Conservation (phyloP, 2,329 filamentous ascomycete genomes). For the Lanzia echinophila region DNA sequence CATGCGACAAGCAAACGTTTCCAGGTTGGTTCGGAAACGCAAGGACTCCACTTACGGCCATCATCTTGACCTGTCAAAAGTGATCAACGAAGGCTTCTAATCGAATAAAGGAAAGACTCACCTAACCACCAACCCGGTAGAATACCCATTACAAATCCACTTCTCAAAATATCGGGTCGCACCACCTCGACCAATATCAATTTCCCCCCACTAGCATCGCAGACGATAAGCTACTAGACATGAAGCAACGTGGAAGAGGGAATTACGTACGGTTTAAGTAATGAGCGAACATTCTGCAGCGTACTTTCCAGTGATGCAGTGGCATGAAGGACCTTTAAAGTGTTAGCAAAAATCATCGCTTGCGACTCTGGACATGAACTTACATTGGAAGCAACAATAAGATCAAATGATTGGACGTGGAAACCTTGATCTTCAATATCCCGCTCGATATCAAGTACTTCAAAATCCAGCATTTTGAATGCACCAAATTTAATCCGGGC, state of each 20-base stretch:
- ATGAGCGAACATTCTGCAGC: not conserved
- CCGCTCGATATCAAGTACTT: slow-evolving; percentile 31
- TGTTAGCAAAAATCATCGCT: not conserved
- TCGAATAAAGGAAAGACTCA: not conserved
- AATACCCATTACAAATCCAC: not conserved
- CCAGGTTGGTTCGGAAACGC: not conserved
- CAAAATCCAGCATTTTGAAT: slow-evolving; percentile 15
- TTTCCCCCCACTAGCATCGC: not conserved
- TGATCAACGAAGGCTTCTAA: too few species aligned
- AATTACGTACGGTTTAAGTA: slow-evolving; percentile 1
- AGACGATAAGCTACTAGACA: too few species aligned
- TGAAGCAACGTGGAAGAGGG: too few species aligned
- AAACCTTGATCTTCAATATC: slow-evolving; percentile 32
- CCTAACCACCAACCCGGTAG: slow-evolving; percentile 4
- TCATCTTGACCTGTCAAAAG: not conserved
- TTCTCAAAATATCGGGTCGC: not conserved
- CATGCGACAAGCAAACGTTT: not conserved
- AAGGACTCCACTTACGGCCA: not conserved
- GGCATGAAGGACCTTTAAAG: slow-evolving; percentile 6
- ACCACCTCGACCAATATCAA: not conserved
- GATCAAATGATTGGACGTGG: slow-evolving; percentile 25
- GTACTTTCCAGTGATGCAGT: not conserved
- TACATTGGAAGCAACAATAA: slow-evolving; percentile 25
- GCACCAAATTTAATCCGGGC: slow-evolving; percentile 18
- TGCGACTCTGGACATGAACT: not conserved